Conservation (phyloP, 2,329 filamentous ascomycete genomes). For the Colletotrichum liaoningense region DNA sequence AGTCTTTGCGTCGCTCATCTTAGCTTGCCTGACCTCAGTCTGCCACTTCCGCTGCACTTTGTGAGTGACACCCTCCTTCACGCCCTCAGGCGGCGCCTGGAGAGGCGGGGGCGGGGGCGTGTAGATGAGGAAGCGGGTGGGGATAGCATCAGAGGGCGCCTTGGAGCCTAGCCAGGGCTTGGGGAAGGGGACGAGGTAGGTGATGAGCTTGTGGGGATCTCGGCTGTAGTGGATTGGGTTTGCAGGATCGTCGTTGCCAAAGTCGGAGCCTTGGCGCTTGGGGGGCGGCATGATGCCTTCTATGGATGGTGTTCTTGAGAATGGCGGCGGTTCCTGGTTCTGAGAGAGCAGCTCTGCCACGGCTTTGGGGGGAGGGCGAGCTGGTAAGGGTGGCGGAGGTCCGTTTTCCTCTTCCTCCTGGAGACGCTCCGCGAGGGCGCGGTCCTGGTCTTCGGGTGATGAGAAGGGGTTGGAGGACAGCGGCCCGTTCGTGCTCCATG, state of each 20-base stretch:
- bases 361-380: slow-evolving; percentile 21
- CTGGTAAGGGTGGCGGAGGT: slow-evolving; percentile 21
- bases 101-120: slow-evolving; percentile 30
- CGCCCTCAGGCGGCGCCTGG: slow-evolving; percentile 29
- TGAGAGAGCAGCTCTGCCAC: slow-evolving; percentile 26
- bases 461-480: slow-evolving; percentile 15
- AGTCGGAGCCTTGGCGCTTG: slow-evolving; percentile 20
- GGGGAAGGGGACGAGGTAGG: slow-evolving; percentile 31
- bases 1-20: slow-evolving; percentile 30
- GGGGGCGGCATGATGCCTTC: slow-evolving; percentile 28
- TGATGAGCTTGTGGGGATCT: slow-evolving; percentile 33
- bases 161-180: slow-evolving; percentile 27
- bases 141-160: slow-evolving; percentile 12
- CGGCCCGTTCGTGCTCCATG: slow-evolving; percentile 4
- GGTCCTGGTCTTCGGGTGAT: slow-evolving; percentile 23
- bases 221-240: slow-evolving; percentile 29
- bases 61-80: slow-evolving; percentile 30
- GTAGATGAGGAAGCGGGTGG: slow-evolving; percentile 28
- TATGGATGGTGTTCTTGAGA: slow-evolving; percentile 25
- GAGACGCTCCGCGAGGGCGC: slow-evolving; percentile 19
- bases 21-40: slow-evolving; percentile 26
- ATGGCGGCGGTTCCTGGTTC: slow-evolving; percentile 8
- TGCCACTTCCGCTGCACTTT: slow-evolving; percentile 35
- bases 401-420: slow-evolving; percentile 24
- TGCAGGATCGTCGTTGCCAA: slow-evolving; percentile 30